Percentiles rank a stretch among this genome's conserved stretches.
These are phyloP conservation scores for Neonectria coccinea DNA, from an alignment of 2,329 filamentous ascomycete genomes.

Conservation along the genomic window DNA sequence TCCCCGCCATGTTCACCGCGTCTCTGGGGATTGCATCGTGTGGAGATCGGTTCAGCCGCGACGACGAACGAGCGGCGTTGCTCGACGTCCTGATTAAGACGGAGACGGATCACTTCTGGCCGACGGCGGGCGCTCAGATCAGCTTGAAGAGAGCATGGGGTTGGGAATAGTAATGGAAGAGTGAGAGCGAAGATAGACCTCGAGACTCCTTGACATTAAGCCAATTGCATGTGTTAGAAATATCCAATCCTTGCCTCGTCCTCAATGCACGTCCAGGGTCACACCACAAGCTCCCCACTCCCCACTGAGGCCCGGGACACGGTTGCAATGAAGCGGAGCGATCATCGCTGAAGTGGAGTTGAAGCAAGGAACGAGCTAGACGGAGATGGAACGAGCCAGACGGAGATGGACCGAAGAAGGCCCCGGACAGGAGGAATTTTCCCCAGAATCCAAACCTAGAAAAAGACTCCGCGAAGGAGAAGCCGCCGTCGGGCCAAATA, in stretches of 20 bases:
- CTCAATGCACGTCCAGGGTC: background rate
- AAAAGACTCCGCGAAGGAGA: background rate
- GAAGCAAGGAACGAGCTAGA: background rate
- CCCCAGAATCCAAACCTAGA: background rate
- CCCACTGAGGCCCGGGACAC: constrained; percentile 9
- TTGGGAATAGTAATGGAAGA: constrained; percentile 47
- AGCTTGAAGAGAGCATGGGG: constrained; percentile 64
- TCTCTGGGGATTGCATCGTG: constrained; percentile 65
- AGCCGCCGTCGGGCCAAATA: constrained; percentile 1
- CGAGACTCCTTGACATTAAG: background rate
- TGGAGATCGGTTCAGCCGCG: constrained; percentile 62
- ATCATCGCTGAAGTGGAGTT: background rate
- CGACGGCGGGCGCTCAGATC: constrained; percentile 60
- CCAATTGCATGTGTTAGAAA: background rate
- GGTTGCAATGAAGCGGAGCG: constrained; percentile 18
- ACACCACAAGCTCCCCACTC: constrained; percentile 16
- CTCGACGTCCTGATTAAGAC: constrained; percentile 60
- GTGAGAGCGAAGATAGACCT: background rate
- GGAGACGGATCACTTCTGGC: constrained; percentile 64
- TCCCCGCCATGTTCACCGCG: constrained; percentile 67
- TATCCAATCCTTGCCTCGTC: constrained; percentile 6
- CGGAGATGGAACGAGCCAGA: background rate
- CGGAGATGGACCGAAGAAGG: constrained; percentile 13
- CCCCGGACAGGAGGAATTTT: constrained; percentile 1
- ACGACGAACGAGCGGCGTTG: constrained; percentile 60